These are phyloP conservation scores for Globisporangium orthogonon DNA, from an alignment of 352 stramenopile species.

Conservation along the genomic window DNA sequence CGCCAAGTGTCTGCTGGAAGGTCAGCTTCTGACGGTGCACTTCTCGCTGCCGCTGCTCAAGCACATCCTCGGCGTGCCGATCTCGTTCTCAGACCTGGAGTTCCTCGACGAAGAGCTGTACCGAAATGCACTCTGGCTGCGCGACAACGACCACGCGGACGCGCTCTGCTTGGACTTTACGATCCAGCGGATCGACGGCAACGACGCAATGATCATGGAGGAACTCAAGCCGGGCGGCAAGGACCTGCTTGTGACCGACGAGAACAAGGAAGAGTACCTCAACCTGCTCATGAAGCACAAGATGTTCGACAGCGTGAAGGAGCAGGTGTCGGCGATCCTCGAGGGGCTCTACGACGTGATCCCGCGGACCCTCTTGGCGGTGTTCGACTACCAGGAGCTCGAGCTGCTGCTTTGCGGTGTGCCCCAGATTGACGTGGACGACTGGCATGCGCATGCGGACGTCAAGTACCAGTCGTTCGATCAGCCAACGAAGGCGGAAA, in stretches of 20 bases:
- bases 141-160: slow-evolving; percentile 58
- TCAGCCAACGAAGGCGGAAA: slow-evolving; percentile 39
- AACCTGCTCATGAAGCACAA: slow-evolving; percentile 91
- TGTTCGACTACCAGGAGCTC: slow-evolving; percentile 94
- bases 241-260: slow-evolving; percentile 90
- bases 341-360: slow-evolving; percentile 91
- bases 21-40: slow-evolving; percentile 69
- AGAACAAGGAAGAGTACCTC: slow-evolving; percentile 96
- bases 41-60: slow-evolving; percentile 79
- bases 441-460: slow-evolving; percentile 86
- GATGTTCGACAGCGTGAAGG: slow-evolving; percentile 87
- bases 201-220: slow-evolving; percentile 47
- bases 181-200: slow-evolving; percentile 38
- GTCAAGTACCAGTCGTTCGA: slow-evolving; percentile 75
- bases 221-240: slow-evolving; percentile 90
- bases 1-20: slow-evolving; percentile 71
- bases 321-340: slow-evolving; percentile 89
- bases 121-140: slow-evolving; percentile 56
- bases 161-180: slow-evolving; percentile 72
- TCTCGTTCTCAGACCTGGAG: slow-evolving; percentile 82
- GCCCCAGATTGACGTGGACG: slow-evolving; percentile 85
- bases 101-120: slow-evolving; percentile 81
- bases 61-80: slow-evolving; percentile 75
- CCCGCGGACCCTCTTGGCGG: slow-evolving; percentile 73
- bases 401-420: slow-evolving; percentile 92